Conservation (phyloP, 179 eudicot species). For the Vitellaria paradoxa region DNA sequence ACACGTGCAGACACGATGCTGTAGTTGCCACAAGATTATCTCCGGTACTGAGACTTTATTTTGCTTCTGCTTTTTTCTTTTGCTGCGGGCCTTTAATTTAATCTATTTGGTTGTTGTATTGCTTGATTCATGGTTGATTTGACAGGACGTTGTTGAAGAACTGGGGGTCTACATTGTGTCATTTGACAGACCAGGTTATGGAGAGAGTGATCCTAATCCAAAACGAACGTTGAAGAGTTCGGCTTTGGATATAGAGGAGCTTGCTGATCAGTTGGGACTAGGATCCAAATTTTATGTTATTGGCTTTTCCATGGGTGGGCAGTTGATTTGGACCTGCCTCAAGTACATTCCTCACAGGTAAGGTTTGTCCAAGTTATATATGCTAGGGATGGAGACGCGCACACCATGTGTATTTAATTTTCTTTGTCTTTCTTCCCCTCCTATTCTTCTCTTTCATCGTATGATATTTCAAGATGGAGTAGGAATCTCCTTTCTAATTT, state of each 20-base stretch:
- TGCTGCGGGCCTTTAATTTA: background rate
- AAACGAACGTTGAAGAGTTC: conserved; percentile 34
- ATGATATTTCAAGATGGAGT: too few relatives aligned
- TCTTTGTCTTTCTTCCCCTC: too few relatives aligned
- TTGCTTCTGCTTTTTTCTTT: background rate
- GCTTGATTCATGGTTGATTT: conserved; percentile 5
- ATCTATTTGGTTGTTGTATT: background rate
- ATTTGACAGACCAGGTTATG: conserved; percentile 49
- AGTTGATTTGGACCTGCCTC: conserved; percentile 39
- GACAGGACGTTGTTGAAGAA: conserved; percentile 36
- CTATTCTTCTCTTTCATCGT: too few relatives aligned
- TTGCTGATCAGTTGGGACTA: conserved; percentile 43
- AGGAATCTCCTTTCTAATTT: too few relatives aligned
- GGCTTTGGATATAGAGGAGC: conserved; percentile 42
- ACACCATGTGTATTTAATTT: too few relatives aligned
- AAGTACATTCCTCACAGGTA: conserved; percentile 56
- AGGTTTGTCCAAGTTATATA: background rate
- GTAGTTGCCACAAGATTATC: conserved; percentile 33
- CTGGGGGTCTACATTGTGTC: conserved; percentile 42
- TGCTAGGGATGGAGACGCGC: too few relatives aligned
- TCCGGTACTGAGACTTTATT: conserved; percentile 25
- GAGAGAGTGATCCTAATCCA: conserved; percentile 51
- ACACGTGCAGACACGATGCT: conserved; percentile 39
- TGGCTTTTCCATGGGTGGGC: conserved; percentile 52
- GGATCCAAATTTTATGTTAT: conserved; percentile 41